Base-by-base conservation (phyloP, 768 basidiomycete species). In the Agaricus sinodeliciosus region DNA sequence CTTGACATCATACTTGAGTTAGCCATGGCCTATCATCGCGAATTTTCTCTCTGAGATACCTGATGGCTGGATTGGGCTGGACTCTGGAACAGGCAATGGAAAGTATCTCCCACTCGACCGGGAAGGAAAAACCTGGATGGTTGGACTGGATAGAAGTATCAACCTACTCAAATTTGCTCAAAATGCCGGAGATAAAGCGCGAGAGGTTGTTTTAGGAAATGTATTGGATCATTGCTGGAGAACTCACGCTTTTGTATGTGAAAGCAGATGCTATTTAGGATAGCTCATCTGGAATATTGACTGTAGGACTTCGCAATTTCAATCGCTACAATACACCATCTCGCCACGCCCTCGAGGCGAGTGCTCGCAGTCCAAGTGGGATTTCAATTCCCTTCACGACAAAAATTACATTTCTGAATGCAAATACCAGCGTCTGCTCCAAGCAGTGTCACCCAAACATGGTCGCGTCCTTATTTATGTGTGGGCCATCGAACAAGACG, bases 311-410 rank as follows among this genome's bases (percentile, higher is more conserved):
- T 92, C 61, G 89, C 89, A 2, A 94, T 99, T 45, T 96, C 94
- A 3, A 94, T 99, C 57, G 96, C 96, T 25, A 98, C 95, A 2
- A 90, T 98, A 43, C 96, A 99, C 62, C 96, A 99, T 67, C 76
- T 99, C 4, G 84, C 93, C 3, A 95, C 93, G 0, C 75, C 77
- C 9, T 76, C 78, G 51, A 79, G 96, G 31, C 78, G 96, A 16
- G 76, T 73, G 57, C 64, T 73, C 15, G 86, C 92, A 2, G 79
- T 97, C 7, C 74, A 90, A 77, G 93, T 90, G 57, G 28, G 69
- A 61, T 6, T n/a, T 11, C 8, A 18, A 6, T 26, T 16, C n/a
- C 37, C 46, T 16, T 48, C 37, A 36, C 25, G n/a, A 11, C 39
- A 9, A 22, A 37, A 2, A 1, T 11, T 39, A 49, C 45, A 43